These are phyloP conservation scores for Xerocomellus amylosporus DNA, from an alignment of 768 basidiomycete species.

Conservation along the genomic window DNA sequence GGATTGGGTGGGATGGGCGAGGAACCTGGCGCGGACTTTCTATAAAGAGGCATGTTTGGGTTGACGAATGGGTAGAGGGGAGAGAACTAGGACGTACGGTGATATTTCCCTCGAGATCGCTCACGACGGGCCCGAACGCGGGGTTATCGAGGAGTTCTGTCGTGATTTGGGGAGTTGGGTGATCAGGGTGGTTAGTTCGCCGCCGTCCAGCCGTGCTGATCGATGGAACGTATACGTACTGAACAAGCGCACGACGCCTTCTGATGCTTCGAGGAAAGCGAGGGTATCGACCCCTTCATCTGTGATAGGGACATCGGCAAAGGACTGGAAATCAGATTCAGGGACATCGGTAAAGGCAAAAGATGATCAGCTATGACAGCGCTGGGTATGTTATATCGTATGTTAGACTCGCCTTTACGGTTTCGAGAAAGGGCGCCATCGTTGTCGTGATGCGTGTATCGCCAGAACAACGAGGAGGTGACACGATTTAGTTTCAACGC, in stretches of 20 bases:
- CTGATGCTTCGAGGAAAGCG: constrained; percentile 82
- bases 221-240: constrained; percentile 47
- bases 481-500: too few relatives aligned
- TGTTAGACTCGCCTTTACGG: constrained; percentile 51
- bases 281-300: constrained; percentile 86
- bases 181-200: not conserved
- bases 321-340: constrained; percentile 58
- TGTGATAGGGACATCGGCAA: constrained; percentile 83
- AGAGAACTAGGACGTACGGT: constrained; percentile 46
- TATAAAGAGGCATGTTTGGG: constrained; percentile 29
- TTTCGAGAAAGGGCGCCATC: constrained; percentile 77
- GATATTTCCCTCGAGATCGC: constrained; percentile 91
- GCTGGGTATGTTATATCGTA: too few relatives aligned
- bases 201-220: not conserved
- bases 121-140: constrained; percentile 81
- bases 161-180: not conserved
- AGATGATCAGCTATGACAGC: not conserved
- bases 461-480: not conserved
- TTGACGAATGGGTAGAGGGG: not conserved
- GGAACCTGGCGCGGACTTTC: constrained; percentile 89
- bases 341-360: not conserved
- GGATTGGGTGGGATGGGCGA: constrained; percentile 60
- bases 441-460: constrained; percentile 11
- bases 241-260: constrained; percentile 87
- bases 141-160: constrained; percentile 28